These are phyloP conservation scores for Mixia osmundae DNA, from an alignment of 1,284 basidiomycete species.

Conservation along the genomic window DNA sequence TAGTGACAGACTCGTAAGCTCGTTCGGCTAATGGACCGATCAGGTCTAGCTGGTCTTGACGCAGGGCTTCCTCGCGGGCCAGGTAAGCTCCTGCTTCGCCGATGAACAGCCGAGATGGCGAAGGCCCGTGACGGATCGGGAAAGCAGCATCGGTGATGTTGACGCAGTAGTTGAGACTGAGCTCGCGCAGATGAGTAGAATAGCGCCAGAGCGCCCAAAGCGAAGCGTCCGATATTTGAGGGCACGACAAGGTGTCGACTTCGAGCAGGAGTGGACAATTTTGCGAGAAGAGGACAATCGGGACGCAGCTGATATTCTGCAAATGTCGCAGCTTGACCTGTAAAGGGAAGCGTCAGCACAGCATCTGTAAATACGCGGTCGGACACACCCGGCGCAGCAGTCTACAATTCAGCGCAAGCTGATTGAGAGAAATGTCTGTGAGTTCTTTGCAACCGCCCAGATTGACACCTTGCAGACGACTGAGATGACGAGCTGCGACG, in stretches of 20 bases:
- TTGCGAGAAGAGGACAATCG: slow-evolving; percentile 54
- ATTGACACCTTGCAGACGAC: slow-evolving; percentile 75
- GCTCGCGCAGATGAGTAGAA: slow-evolving; percentile 63
- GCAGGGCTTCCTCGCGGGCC: too few relatives aligned
- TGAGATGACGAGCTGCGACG: slow-evolving; percentile 43
- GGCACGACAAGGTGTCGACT: slow-evolving; percentile 72
- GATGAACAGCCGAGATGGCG: too few relatives aligned
- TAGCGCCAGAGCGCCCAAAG: slow-evolving; percentile 65
- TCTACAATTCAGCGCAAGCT: slow-evolving; percentile 49
- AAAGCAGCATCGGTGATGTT: slow-evolving; percentile 67
- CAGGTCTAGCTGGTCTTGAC: too few relatives aligned
- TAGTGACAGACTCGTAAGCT: too few relatives aligned
- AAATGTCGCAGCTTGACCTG: slow-evolving; percentile 69
- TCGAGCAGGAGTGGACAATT: slow-evolving; percentile 73
- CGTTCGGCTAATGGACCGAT: too few relatives aligned
- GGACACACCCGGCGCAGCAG: slow-evolving; percentile 37
- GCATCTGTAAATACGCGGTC: not conserved
- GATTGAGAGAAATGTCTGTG: slow-evolving; percentile 50
- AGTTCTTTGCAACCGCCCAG: slow-evolving; percentile 60
- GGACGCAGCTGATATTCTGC: slow-evolving; percentile 48
- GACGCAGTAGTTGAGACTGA: slow-evolving; percentile 57
- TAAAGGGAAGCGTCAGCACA: too few relatives aligned
- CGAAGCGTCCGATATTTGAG: slow-evolving; percentile 48
- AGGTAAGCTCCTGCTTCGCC: too few relatives aligned
- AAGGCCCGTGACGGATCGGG: slow-evolving; percentile 30